Evolutionary conservation across 2,329 filamentous ascomycete genomes (phyloP), one percentile per base, ranked within the genome.

Genomic region (Aspergillus fumigatiaffinis): DNA sequence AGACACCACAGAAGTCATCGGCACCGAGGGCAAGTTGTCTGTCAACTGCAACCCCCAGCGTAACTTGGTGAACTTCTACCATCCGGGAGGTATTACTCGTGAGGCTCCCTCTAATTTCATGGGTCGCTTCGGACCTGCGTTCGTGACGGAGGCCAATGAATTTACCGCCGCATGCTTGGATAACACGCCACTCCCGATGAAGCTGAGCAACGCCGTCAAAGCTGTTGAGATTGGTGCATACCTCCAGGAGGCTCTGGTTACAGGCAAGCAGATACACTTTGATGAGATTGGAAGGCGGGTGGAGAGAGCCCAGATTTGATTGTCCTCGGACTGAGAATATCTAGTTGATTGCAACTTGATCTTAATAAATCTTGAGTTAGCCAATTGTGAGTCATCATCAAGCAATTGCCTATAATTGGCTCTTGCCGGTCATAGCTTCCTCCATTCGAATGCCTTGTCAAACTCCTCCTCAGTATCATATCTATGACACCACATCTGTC

Each of bases 1-100:
- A 60, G 87, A 89, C 68, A 82, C 80, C 57, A 87, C 86, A 0
- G 86, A 89, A 73, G 82, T 89, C 60, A 85, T 88, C 53, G 87
- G 86, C 12, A 89, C 86, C 1, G 78, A 82, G 63, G 86, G 86
- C 23, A 88, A 88, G 69, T 65, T 89, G 5, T 73, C 79, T 0
- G 77, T 89, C 5, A 38, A 38, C 32, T 17, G 5, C 59, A 89
- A 89, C 64, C 79, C 78, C 1, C 80, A 86, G 64, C 87, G 75
- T 5, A 82, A 83, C 55, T 74, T 86, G 20, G 80, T 88, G 9
- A 79, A 85, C 58, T 75, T 84, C 47, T 81, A 82, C 67, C 79
- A 85, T 62, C 56, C 77, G 0, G 73, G 65, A 0, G 84, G 85
- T 1, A 76, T 89, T 29, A 73, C 81, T 3, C 77, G 83, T 23